Evolutionary conservation across 768 basidiomycete species (phyloP).

Genomic region (Boletus patriciae): DNA sequence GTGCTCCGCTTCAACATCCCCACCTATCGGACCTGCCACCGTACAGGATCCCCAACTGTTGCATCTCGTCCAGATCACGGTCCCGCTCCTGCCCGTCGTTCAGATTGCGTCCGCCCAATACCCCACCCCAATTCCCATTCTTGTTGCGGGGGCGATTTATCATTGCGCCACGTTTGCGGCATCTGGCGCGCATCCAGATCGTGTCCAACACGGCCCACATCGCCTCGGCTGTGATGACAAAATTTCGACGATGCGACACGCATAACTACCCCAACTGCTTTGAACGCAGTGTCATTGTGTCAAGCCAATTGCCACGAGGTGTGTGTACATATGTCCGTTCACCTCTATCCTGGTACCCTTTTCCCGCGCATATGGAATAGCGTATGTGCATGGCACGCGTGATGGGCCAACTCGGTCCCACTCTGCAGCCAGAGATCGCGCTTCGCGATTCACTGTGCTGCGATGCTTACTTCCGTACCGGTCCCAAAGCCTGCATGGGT

Average conservation of each 20-base stretch:
- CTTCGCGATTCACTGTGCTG: too few species aligned
- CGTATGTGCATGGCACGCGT: slow-evolving; percentile 42
- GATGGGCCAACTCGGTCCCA: slow-evolving; percentile 74
- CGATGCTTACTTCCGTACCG: too few species aligned
- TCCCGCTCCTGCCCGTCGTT: slow-evolving; percentile 67
- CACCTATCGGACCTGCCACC: slow-evolving; percentile 46
- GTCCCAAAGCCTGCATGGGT: too few species aligned
- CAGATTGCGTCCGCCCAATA: slow-evolving; percentile 50
- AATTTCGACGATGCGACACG: slow-evolving; percentile 75
- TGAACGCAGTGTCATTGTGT: slow-evolving; percentile 60
- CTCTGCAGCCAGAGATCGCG: too few species aligned
- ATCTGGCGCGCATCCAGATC: slow-evolving; percentile 52
- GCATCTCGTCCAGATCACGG: slow-evolving; percentile 56
- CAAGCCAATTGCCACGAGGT: slow-evolving; percentile 70
- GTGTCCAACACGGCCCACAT: slow-evolving; percentile 58
- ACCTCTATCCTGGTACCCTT: neutral
- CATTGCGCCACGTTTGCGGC: slow-evolving; percentile 75
- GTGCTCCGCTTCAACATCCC: slow-evolving; percentile 56
- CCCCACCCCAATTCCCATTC: slow-evolving; percentile 37
- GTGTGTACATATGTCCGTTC: slow-evolving; percentile 37
- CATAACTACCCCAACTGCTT: slow-evolving; percentile 69
- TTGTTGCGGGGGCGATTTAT: slow-evolving; percentile 73
- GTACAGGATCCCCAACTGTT: slow-evolving; percentile 51
- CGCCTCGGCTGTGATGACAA: slow-evolving; percentile 87
- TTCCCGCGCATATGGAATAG: slow-evolving; percentile 37